These are phyloP conservation scores for Jacaranda mimosifolia DNA, from an alignment of 257 asterid species.

Conservation along the genomic window DNA sequence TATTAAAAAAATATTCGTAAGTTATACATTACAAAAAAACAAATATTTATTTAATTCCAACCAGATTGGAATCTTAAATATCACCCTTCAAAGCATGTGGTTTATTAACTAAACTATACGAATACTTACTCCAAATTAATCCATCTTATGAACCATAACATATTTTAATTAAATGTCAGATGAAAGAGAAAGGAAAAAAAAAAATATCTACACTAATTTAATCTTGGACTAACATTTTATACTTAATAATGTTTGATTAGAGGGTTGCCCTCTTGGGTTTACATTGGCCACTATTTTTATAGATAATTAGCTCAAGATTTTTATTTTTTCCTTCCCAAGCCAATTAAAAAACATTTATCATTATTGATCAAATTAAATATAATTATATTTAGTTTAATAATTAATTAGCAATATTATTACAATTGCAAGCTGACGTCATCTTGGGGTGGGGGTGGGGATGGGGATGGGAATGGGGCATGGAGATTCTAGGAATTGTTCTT, in stretches of 20 bases:
- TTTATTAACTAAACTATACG: background rate
- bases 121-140: background rate
- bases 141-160: background rate
- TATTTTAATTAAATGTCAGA: background rate
- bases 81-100: background rate
- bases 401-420: background rate
- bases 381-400: background rate
- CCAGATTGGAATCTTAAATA: background rate
- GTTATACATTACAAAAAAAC: too few species aligned
- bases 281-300: slow-evolving; percentile 15
- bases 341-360: background rate
- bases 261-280: background rate
- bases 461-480: background rate
- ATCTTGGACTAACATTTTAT: slow-evolving; percentile 6
- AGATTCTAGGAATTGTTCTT: background rate
- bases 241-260: background rate
- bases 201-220: background rate
- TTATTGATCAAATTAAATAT: background rate
- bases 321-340: background rate
- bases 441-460: too few species aligned
- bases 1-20: background rate
- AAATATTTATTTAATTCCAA: background rate
- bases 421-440: background rate
- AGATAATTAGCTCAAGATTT: background rate
- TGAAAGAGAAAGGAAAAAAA: background rate